A percentile compares a stretch with the other conserved stretches of the same genome.
Conservation (phyloP, 2,329 filamentous ascomycete genomes). For the Aspergillus vadensis region DNA sequence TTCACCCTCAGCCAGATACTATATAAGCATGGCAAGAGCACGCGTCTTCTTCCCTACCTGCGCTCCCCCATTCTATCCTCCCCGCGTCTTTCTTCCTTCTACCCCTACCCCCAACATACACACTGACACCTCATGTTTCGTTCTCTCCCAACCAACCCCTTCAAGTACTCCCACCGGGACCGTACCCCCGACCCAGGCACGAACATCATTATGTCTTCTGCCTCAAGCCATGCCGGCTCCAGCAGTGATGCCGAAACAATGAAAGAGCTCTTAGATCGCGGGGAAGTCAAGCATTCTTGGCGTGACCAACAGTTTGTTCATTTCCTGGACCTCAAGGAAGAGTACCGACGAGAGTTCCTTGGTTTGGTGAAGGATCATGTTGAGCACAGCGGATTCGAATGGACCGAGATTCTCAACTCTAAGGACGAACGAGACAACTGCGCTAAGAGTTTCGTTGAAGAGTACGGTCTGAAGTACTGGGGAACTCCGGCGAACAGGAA, state of each 20-base stretch:
- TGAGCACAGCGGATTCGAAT: conserved; percentile 3
- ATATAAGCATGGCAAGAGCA: background rate
- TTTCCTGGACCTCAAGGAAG: conserved; percentile 26
- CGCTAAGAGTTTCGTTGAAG: conserved; percentile 22
- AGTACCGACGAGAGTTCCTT: conserved; percentile 21
- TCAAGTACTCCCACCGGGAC: background rate
- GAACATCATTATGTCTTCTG: background rate
- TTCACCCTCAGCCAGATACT: background rate
- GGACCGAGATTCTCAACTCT: conserved; percentile 16
- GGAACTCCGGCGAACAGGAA: conserved; percentile 18
- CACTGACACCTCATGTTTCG: background rate
- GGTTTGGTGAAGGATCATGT: conserved; percentile 16
- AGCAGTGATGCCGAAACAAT: conserved; percentile 11
- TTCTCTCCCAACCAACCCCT: background rate
- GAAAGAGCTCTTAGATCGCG: conserved; percentile 17
- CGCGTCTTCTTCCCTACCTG: background rate
- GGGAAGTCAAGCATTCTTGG: conserved; percentile 16
- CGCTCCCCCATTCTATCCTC: background rate
- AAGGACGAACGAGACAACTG: conserved; percentile 12
- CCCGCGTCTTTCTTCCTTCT: background rate
- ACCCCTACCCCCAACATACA: too few relatives aligned
- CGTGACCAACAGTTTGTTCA: conserved; percentile 23
- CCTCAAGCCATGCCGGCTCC: background rate
- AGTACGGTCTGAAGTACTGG: conserved; percentile 26
- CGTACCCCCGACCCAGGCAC: background rate